Conservation (phyloP, 2,329 filamentous ascomycete genomes). For the Amauroascus verrucosus region DNA sequence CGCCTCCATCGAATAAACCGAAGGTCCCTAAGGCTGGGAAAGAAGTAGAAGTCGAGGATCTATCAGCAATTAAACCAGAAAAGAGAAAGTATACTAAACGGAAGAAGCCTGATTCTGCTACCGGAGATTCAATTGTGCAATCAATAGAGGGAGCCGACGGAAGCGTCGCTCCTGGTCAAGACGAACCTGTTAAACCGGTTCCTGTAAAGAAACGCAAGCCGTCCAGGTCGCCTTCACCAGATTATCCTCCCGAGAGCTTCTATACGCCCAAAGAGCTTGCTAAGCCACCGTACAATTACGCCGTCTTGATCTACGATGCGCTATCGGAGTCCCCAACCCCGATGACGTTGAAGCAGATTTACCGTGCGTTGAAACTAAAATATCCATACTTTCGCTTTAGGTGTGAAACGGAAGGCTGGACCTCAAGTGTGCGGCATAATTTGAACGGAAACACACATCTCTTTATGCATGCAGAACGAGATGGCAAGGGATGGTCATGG, state of each 20-base stretch:
- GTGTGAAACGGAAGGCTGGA: conserved; percentile 55
- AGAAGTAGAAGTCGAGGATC: conserved; percentile 29
- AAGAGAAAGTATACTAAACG: conserved; percentile 42
- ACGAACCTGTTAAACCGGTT: conserved; percentile 35
- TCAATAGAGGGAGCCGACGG: conserved; percentile 35
- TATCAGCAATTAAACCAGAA: conserved; percentile 32
- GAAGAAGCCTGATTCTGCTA: conserved; percentile 35
- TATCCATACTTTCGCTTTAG: conserved; percentile 54
- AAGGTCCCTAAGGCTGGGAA: conserved; percentile 22
- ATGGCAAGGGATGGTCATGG: conserved; percentile 56
- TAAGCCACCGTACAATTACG: conserved; percentile 53
- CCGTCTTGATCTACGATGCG: conserved; percentile 54
- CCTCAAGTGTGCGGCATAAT: conserved; percentile 57
- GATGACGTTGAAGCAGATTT: conserved; percentile 57
- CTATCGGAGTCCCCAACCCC: conserved; percentile 47
- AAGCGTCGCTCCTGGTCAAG: conserved; percentile 29
- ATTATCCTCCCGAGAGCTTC: conserved; percentile 48
- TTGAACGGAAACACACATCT: conserved; percentile 46
- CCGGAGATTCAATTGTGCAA: conserved; percentile 34
- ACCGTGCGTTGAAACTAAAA: conserved; percentile 52
- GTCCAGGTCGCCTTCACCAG: conserved; percentile 50
- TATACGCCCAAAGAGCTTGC: conserved; percentile 54
- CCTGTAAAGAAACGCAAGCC: conserved; percentile 44
- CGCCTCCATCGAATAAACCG: conserved; percentile 25
- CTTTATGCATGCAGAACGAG: conserved; percentile 51